Percentiles rank a stretch among this genome's conserved stretches.
Evolutionary conservation across 2,329 filamentous ascomycete genomes (phyloP).

Genomic region (Pseudogymnoascus sp.): DNA sequence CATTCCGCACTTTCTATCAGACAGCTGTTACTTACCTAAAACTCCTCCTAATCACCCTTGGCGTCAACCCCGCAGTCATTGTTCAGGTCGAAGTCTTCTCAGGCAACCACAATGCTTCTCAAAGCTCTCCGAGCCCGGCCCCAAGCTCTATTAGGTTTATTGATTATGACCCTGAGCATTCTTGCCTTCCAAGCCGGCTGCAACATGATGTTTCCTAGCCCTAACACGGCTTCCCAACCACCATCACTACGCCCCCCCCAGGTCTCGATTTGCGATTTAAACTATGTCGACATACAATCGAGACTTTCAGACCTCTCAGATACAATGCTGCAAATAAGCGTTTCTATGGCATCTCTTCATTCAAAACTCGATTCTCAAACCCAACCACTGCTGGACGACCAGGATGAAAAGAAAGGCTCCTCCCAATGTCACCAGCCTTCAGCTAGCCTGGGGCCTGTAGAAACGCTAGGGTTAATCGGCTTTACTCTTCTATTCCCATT

Average conservation of each 20-base stretch:
- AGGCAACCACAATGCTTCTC: constrained; percentile 36
- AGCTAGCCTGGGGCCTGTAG: neutral
- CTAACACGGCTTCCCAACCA: neutral
- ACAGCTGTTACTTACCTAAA: neutral
- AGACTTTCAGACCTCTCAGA: neutral
- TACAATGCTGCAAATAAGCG: neutral
- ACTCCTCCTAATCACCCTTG: neutral
- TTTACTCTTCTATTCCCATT: neutral
- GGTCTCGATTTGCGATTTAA: neutral
- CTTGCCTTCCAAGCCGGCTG: neutral
- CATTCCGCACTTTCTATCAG: neutral
- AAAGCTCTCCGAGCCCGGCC: neutral
- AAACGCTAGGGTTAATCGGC: neutral
- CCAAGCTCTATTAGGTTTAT: neutral
- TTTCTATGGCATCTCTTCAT: neutral
- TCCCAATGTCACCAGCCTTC: neutral
- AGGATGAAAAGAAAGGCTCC: too few relatives aligned
- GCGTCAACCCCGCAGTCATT: constrained; percentile 38
- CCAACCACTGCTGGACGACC: neutral
- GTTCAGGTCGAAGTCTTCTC: constrained; percentile 57
- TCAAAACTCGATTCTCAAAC: neutral
- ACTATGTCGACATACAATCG: neutral
- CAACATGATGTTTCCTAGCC: neutral
- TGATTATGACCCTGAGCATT: neutral
- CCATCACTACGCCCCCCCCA: neutral